Base-by-base conservation (phyloP, 495 filamentous ascomycete genomes). In the Entonaema liquescens region DNA sequence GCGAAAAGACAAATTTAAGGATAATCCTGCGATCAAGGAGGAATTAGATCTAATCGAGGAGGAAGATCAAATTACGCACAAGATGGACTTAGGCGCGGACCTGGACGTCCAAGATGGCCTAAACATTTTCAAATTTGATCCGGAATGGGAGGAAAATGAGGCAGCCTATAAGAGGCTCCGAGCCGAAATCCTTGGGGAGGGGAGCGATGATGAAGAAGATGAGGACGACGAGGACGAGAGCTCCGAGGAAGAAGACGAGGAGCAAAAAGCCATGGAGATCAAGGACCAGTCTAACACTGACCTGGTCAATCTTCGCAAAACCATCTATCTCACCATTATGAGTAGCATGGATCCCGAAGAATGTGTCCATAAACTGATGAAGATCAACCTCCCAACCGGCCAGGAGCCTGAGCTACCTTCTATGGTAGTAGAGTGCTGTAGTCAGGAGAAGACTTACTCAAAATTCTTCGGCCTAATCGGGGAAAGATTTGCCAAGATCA, bases 261-360 rank as follows among this genome's bases (percentile, higher is more conserved):
- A 88, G 64, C 78, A 86, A 47, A 88, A 88, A 73, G 86, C 82
- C 11, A 83, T 98, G 74, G 95, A 99, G 79, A 97, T 99, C 84
- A 96, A 98, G 80, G 95, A 99, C 80, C 93, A 97, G 79, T 97
- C 89, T 70, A 98, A 98, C 74, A 92, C 94, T 0, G 93, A 98
- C 77, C 87, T 99, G 13, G 92, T 98, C 71, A 97, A 97, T 74
- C 85, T 99, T 25, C 89, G 95, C 65, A 88, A 93, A 73, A 97
- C 93, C 0, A 98, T 99, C 67, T 99, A 99, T 76, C 83, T 99
- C 61, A 98, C 94, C 9, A 97, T 99, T 78, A 97, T 97, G 92
- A 95, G 91, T 42, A 93, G 90, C 73, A 90, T 93, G 59, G 93
- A 95, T 55, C 96, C 97, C 53, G 95, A 98, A 84, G 96, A 98